Base-by-base conservation (phyloP, 192 early-diverging fungal genomes). In the Obelidium mucronatum region DNA sequence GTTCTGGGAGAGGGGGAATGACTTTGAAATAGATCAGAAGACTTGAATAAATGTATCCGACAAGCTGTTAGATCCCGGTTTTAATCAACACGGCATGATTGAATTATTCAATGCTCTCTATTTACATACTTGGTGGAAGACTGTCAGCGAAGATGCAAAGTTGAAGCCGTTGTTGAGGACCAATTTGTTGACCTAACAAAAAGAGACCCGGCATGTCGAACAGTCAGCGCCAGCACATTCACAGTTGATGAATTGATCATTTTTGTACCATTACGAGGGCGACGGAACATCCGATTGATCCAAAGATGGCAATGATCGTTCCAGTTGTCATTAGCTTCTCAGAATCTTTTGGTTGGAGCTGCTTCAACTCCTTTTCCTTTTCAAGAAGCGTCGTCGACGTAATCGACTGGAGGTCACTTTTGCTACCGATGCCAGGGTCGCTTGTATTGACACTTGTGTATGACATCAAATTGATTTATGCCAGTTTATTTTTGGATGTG, bases 121-220 rank as follows among this genome's bases (percentile, higher is more conserved):
- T 44, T 44, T 5, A 17, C 42, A 11, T 44, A 44, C 42, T 58
- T 71, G 72, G 42, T 74, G 72, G 4, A 74, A 37, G 5, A 56
- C 72, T n/a, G 72, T 74, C 4, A 74, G 59, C 13, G 72, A 36
- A 2, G 72, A 74, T 39, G 72, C 56, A 40, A 62, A 74, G 19
- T 26, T 22, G 37, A 74, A 74, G 72, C 72, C 72, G 60, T 63
- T 63, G 72, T 74, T 74, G 40, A 74, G 72, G 19, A 58, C 72
- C 4, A 74, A 59, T 37, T 74, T 74, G 72, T 74, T 74, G 58
- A 74, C 56, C 72, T 74, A 24, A 40, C n/a, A n/a, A n/a, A n/a
- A n/a, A n/a, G n/a, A n/a, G n/a, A n/a, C n/a, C n/a, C n/a, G n/a
- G n/a, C n/a, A n/a, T n/a, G n/a, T n/a, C n/a, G n/a, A n/a, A n/a